These are phyloP conservation scores for Hypoxylon sp. DNA, from an alignment of 2,329 filamentous ascomycete genomes.

Conservation along the genomic window DNA sequence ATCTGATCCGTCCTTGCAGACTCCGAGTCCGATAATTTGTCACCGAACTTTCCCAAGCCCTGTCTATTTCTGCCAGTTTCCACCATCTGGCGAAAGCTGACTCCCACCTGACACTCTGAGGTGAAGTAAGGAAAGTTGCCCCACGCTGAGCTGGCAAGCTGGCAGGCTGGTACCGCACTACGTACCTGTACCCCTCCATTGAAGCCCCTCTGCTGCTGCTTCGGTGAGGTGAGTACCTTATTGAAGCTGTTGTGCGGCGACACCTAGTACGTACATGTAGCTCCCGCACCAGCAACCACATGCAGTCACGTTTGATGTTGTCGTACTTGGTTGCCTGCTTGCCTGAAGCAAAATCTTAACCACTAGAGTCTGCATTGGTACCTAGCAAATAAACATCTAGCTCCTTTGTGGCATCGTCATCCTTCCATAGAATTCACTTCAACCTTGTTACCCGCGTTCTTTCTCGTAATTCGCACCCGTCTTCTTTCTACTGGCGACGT, in stretches of 20 bases:
- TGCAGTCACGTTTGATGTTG: neutral
- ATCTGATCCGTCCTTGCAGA: constrained; percentile 38
- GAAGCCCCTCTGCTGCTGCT: neutral
- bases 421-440: neutral
- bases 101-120: neutral
- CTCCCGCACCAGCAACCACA: constrained; percentile 1
- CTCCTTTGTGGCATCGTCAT: constrained; percentile 9
- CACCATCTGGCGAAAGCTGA: constrained; percentile 5
- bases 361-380: constrained; percentile 9
- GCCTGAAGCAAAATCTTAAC: constrained; percentile 5
- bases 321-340: constrained; percentile 6
- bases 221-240: no score
- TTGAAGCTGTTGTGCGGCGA: neutral
- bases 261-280: constrained; percentile 1
- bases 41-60: constrained; percentile 29
- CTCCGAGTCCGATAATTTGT: constrained; percentile 29
- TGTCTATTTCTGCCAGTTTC: neutral
- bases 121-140: neutral
- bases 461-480: constrained; percentile 4
- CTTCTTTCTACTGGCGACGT: neutral
- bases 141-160: neutral
- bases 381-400: constrained; percentile 11
- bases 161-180: neutral
- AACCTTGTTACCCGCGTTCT: constrained; percentile 4
- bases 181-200: constrained; percentile 20